These are phyloP conservation scores for Clavispora vitiphila DNA, from an alignment of 805 yeast genomes.

Conservation along the genomic window DNA sequence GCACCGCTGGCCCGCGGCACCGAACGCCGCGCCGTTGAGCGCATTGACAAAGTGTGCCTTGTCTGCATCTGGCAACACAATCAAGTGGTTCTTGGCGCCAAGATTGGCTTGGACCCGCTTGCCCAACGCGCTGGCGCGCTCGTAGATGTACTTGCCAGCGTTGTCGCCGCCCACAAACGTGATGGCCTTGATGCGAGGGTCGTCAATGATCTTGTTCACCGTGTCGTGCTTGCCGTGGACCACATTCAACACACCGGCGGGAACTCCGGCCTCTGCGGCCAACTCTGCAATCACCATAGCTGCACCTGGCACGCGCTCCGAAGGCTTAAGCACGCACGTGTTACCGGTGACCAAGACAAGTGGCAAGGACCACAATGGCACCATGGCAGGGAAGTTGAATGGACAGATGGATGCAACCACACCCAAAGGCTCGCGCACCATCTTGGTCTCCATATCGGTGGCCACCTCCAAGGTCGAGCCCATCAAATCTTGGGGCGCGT, in stretches of 20 bases:
- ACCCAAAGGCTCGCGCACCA: constrained; percentile 72
- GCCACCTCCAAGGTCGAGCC: constrained; percentile 66
- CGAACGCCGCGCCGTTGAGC: constrained; percentile 71
- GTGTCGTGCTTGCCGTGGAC: constrained; percentile 73
- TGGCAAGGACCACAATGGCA: constrained; percentile 62
- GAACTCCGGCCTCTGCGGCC: constrained; percentile 68
- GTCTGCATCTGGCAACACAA: constrained; percentile 70
- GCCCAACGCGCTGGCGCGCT: constrained; percentile 60
- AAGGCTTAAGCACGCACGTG: constrained; percentile 55
- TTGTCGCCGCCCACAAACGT: constrained; percentile 77
- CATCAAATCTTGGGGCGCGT: constrained; percentile 57
- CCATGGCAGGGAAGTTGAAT: constrained; percentile 83
- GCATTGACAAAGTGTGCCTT: constrained; percentile 59
- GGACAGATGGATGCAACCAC: constrained; percentile 76
- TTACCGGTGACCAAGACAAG: constrained; percentile 66
- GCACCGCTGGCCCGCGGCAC: constrained; percentile 84
- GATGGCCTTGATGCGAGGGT: constrained; percentile 69
- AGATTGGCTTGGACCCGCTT: constrained; percentile 74
- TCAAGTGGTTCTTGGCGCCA: constrained; percentile 76
- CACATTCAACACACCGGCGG: constrained; percentile 66
- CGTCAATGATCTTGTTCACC: constrained; percentile 64
- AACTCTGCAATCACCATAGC: constrained; percentile 70
- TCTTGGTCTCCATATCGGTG: constrained; percentile 69
- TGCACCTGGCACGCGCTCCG: constrained; percentile 77
- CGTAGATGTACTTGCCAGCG: constrained; percentile 72